These are phyloP conservation scores for Astrephomene gubernaculifera DNA, from an alignment of 139 green algal species.

Conservation along the genomic window DNA sequence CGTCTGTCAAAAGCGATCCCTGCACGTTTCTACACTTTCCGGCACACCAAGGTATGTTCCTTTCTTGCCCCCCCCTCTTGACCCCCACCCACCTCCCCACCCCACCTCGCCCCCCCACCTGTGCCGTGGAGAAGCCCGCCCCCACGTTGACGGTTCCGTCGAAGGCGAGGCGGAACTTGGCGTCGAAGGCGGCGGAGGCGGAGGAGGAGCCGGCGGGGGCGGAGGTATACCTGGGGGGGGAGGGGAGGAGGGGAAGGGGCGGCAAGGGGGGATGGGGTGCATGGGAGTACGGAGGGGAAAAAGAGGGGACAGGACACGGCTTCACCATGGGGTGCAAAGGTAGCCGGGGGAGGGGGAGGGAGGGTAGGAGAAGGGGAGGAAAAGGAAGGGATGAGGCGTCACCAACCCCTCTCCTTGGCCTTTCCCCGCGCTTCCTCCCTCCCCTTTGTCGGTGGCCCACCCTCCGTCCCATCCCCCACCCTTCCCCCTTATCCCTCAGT, in stretches of 20 bases:
- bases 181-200: neutral
- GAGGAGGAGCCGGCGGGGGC: neutral
- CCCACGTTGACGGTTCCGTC: conserved; percentile 29
- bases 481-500: neutral
- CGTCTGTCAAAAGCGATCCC: neutral
- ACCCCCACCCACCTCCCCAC: too few relatives aligned
- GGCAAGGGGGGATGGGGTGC: neutral
- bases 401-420: neutral
- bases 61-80: neutral
- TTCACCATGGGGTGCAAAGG: neutral
- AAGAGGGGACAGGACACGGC: neutral
- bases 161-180: neutral
- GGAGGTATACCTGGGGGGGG: neutral
- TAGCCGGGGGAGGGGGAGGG: neutral
- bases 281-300: neutral
- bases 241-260: neutral
- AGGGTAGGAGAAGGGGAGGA: neutral
- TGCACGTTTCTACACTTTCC: neutral
- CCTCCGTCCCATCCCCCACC: too few relatives aligned
- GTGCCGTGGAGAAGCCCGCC: neutral
- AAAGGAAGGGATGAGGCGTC: neutral
- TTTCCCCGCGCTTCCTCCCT: neutral
- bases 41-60: neutral
- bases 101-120: conserved; percentile 11
- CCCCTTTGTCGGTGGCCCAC: too few relatives aligned